These are phyloP conservation scores for Irpex lacteus DNA, from an alignment of 1,284 basidiomycete species.

Conservation along the genomic window DNA sequence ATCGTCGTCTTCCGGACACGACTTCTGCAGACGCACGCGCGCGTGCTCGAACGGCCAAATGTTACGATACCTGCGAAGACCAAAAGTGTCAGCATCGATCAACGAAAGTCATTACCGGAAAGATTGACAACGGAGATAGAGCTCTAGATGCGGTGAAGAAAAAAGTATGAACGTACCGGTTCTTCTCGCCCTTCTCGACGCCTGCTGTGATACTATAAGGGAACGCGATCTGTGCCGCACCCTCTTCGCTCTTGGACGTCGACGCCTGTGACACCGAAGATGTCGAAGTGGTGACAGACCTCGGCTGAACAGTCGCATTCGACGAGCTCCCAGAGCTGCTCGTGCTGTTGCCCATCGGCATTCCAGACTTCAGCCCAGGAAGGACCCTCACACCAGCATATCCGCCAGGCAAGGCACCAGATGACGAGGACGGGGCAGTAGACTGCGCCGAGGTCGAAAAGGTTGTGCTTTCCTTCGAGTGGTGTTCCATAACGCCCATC, in stretches of 20 bases:
- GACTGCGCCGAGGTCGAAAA: slow-evolving; percentile 7
- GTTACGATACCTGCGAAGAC: slow-evolving; percentile 71
- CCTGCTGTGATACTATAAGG: slow-evolving; percentile 96
- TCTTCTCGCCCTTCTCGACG: slow-evolving; percentile 93
- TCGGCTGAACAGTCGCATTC: neutral
- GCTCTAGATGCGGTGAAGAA: neutral
- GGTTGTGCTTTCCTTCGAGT: slow-evolving; percentile 54
- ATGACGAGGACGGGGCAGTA: neutral
- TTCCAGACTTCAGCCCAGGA: neutral
- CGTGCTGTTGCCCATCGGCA: neutral
- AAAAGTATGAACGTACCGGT: slow-evolving; percentile 54
- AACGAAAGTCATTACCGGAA: neutral
- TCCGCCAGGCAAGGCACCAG: neutral
- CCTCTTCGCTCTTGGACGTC: neutral
- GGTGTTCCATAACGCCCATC: slow-evolving; percentile 91
- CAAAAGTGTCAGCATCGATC: neutral
- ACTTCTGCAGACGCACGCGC: slow-evolving; percentile 68
- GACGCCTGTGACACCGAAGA: neutral
- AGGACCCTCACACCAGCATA: neutral
- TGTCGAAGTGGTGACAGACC: neutral
- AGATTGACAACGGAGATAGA: neutral
- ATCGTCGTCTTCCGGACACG: slow-evolving; percentile 62
- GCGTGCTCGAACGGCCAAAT: slow-evolving; percentile 98
- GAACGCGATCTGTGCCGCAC: slow-evolving; percentile 39
- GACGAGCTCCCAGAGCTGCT: neutral